Conservation (phyloP, 2,329 filamentous ascomycete species). For the Ophiobolus disseminans region DNA sequence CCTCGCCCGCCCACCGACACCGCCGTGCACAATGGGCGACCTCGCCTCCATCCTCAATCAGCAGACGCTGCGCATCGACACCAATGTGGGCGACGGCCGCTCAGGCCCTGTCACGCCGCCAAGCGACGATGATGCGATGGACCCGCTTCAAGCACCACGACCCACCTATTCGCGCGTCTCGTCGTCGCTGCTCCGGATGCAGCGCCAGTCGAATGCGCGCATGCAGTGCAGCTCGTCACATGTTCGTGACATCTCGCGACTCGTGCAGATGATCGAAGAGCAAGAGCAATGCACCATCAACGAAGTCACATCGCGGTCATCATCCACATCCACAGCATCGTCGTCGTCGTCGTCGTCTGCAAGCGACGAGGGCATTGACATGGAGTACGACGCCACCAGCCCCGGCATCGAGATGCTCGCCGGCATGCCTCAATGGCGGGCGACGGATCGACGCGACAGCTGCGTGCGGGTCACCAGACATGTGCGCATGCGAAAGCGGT, state of each 20-base stretch:
- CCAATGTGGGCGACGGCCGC: conserved; percentile 12
- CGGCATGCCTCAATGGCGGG: conserved; percentile 32
- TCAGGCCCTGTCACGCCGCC: conserved; percentile 34
- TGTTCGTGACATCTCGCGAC: conserved; percentile 50
- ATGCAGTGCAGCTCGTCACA: conserved; percentile 51
- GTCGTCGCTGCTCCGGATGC: conserved; percentile 47
- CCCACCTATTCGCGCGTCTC: conserved; percentile 43
- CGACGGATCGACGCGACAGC: conserved; percentile 33
- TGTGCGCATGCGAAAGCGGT: conserved; percentile 43
- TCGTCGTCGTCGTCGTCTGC: conserved; percentile 14
- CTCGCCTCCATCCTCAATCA: conserved; percentile 44
- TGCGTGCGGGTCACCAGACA: conserved; percentile 37
- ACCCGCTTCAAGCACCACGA: conserved; percentile 12
- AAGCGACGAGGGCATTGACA: conserved; percentile 43
- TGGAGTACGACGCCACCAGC: conserved; percentile 34
- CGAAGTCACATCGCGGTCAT: conserved; percentile 20
- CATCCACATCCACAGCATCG: conserved; percentile 11
- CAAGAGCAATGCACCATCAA: conserved; percentile 52
- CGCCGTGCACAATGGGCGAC: conserved; percentile 45
- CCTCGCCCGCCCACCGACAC: conserved; percentile 30
- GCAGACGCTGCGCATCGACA: conserved; percentile 41
- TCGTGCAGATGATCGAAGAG: conserved; percentile 53
- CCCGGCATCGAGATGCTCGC: conserved; percentile 21
- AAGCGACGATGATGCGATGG: conserved; percentile 27
- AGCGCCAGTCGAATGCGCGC: conserved; percentile 51